Base-by-base conservation (phyloP, 2,329 filamentous ascomycete genomes). In the Aspergillus viridinutans region DNA sequence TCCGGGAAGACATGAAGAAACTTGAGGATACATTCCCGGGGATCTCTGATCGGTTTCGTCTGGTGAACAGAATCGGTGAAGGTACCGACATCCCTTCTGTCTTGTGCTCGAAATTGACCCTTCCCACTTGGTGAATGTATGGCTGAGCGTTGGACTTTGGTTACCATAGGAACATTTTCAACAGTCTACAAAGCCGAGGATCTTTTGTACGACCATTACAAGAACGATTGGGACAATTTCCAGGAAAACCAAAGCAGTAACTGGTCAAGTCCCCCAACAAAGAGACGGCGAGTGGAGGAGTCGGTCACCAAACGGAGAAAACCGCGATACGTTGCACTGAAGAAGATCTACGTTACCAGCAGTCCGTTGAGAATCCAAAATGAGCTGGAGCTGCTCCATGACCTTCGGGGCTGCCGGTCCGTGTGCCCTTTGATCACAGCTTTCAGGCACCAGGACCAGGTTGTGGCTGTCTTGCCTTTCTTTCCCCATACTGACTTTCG, bases 141-240 rank as follows among this genome's bases (percentile, higher is more conserved):
- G 8, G 50, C 45, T 58, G 35, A 54, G 12, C 35, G 20, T 10
- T 54, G 56, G 59, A 54, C 49, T 47, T 43, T 58, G 58, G 21
- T 23, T 21, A 49, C n/a, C 38, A 8, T 63, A 96, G 92, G 94
- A 57, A 99, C 94, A 1, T 99, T 99, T 72, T 97, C 94, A 0
- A 97, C 94, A 1, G 94, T 99, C 12, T 99, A 99, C 82, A 99
- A 99, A 74, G 94, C 95, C 21, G 92, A 97, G 74, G 94, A 99
- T 71, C 78, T 97, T 26, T 81, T 88, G 55, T 96, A 97, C 72
- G 85, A 94, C 62, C 80, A 83, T 58, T 95, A 90, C 74, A 80
- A 89, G 61, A 97, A 97, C 70, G 84, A 87, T 62, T 97, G 93
- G 92, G 92, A 97, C 69, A 73, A 89, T 42, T 82, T 84, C 57